A percentile compares a stretch with the other conserved stretches of the same genome.
Conservation (phyloP, 495 filamentous ascomycete genomes). For the Pyronema domesticum region DNA sequence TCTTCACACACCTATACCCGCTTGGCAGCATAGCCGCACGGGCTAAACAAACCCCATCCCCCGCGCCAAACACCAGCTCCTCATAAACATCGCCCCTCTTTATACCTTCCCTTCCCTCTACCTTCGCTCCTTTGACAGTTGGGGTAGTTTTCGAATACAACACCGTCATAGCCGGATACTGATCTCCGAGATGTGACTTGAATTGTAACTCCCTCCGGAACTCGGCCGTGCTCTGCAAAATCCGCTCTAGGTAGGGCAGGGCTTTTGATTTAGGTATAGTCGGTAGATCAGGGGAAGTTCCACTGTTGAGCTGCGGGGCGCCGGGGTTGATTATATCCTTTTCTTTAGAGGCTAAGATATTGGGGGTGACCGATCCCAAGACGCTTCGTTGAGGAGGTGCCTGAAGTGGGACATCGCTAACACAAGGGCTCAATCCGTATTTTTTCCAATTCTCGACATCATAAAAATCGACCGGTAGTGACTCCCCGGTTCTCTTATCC, state of each 20-base stretch:
- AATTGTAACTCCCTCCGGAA: constrained; percentile 57
- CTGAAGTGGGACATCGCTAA: constrained; percentile 32
- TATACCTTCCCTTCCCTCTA: constrained; percentile 49
- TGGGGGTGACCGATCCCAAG: constrained; percentile 6
- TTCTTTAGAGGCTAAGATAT: constrained; percentile 12
- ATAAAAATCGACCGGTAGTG: constrained; percentile 76
- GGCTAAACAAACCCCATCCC: constrained; percentile 81
- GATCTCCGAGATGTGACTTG: constrained; percentile 40
- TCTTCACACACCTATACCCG: constrained; percentile 53
- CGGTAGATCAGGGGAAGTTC: constrained; percentile 22
- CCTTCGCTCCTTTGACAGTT: constrained; percentile 63
- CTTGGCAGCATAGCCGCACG: constrained; percentile 68
- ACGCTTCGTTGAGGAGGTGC: constrained; percentile 30
- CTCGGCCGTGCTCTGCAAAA: no score
- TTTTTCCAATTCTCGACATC: constrained; percentile 60
- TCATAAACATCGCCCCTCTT: constrained; percentile 66
- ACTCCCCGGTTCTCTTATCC: constrained; percentile 61
- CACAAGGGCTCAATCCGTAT: constrained; percentile 60
- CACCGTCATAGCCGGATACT: constrained; percentile 68
- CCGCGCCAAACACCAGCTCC: constrained; percentile 66
- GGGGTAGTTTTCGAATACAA: constrained; percentile 77
- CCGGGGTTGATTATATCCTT: constrained; percentile 9
- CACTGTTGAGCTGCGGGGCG: constrained; percentile 32
- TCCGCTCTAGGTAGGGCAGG: constrained; percentile 57
- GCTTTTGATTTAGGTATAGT: no score